Conservation (phyloP, 257 asterid species). For the Pogostemon cablin region DNA sequence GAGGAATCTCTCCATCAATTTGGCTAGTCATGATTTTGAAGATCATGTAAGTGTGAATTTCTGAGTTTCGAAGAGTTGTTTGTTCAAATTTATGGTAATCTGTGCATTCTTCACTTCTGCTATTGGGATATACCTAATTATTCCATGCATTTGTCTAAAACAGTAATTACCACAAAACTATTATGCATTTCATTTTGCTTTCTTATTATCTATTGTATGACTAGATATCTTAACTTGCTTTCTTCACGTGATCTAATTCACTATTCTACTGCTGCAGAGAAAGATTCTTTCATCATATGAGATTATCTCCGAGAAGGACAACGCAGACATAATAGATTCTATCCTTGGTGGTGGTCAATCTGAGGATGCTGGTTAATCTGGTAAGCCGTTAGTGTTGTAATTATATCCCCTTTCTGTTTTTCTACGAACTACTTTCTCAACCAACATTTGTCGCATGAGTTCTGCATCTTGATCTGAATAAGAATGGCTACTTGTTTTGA, state of each 20-base stretch:
- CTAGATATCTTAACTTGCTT: constrained; percentile 1
- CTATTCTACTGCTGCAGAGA: constrained; percentile 46
- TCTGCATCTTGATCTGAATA: constrained; percentile 28
- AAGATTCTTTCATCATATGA: constrained; percentile 60
- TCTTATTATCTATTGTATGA: neutral
- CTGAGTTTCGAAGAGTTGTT: constrained; percentile 9
- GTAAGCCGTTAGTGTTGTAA: constrained; percentile 25
- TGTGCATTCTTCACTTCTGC: neutral
- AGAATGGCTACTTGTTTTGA: constrained; percentile 25
- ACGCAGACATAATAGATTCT: constrained; percentile 40
- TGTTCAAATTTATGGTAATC: constrained; percentile 8
- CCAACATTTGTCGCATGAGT: constrained; percentile 9
- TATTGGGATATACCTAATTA: neutral
- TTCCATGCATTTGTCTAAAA: neutral
- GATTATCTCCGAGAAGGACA: constrained; percentile 44
- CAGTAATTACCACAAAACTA: neutral
- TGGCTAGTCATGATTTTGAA: constrained; percentile 85
- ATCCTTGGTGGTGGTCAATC: constrained; percentile 41
- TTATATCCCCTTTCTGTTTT: constrained; percentile 2
- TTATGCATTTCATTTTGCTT: constrained; percentile 1
- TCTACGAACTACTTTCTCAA: constrained; percentile 5
- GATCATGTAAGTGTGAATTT: constrained; percentile 70
- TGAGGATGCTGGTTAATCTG: constrained; percentile 40
- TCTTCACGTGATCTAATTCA: constrained; percentile 14
- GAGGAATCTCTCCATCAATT: constrained; percentile 88